Evolutionary conservation across 176 grass and related monocot species (phyloP).

Genomic region (Dactylis glomerata): DNA sequence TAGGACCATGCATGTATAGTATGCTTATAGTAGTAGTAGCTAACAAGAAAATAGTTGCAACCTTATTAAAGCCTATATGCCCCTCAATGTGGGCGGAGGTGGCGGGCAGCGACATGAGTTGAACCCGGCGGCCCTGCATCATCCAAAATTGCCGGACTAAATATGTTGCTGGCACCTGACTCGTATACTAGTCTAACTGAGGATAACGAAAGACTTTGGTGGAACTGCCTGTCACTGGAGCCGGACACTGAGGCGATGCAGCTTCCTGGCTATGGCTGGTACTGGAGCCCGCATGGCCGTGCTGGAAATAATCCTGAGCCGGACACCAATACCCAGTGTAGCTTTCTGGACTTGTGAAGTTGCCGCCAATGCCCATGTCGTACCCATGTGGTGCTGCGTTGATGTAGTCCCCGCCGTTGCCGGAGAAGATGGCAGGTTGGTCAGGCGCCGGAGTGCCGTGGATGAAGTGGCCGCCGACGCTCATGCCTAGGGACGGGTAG

Average conservation of each 20-base stretch:
- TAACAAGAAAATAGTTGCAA: background rate
- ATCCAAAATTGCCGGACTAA: slow-evolving; percentile 1
- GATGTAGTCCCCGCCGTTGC: background rate
- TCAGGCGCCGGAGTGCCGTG: background rate
- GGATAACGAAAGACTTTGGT: background rate
- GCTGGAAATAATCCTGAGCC: background rate
- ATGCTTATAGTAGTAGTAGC: background rate
- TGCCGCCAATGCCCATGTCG: background rate
- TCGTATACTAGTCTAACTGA: background rate
- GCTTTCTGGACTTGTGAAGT: background rate
- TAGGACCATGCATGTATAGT: background rate
- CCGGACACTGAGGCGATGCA: background rate
- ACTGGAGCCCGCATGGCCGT: background rate
- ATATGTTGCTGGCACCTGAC: background rate
- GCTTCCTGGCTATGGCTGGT: background rate
- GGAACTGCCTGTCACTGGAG: background rate
- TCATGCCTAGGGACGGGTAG: background rate
- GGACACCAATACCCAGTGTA: background rate
- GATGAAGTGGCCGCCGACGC: background rate
- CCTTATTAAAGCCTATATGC: background rate
- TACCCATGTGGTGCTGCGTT: background rate
- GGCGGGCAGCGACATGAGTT: background rate
- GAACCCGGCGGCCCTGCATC: background rate
- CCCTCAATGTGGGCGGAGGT: background rate
- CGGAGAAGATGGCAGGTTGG: background rate